Evolutionary conservation across 371 early-diverging fungal genomes (phyloP).

Genomic region (Nematocida homosporus): DNA sequence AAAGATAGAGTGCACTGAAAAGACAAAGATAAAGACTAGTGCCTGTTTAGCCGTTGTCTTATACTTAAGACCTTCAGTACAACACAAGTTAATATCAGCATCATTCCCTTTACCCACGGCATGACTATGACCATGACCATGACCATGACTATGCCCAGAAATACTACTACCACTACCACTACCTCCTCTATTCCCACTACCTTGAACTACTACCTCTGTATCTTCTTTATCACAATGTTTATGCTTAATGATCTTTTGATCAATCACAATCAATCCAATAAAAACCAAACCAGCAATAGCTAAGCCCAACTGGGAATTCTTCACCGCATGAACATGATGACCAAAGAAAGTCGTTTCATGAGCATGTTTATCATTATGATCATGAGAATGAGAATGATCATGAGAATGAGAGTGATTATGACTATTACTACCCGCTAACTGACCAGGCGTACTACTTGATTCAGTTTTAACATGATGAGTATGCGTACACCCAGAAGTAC

Average conservation of each 20-base stretch:
- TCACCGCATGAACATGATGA: neutral
- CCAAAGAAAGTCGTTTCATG: constrained; percentile 8
- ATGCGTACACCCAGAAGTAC: neutral
- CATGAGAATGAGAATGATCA: constrained; percentile 33
- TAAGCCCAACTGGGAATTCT: constrained; percentile 36
- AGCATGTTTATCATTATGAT: constrained; percentile 15
- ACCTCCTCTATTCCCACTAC: neutral
- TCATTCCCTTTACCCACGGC: neutral
- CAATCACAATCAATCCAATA: constrained; percentile 61
- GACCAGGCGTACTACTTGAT: too few relatives aligned
- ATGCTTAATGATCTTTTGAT: constrained; percentile 63
- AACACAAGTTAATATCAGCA: constrained; percentile 39
- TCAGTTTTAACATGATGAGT: neutral
- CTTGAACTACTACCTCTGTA: neutral
- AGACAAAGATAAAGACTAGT: constrained; percentile 52
- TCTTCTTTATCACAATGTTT: constrained; percentile 63
- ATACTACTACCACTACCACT: neutral
- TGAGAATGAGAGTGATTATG: constrained; percentile 6
- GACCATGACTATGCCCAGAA: neutral
- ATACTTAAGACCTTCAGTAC: constrained; percentile 48
- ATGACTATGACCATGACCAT: constrained; percentile 17
- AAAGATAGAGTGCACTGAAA: constrained; percentile 57
- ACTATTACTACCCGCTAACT: too few relatives aligned
- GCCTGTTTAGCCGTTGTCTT: constrained; percentile 53
- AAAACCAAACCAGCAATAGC: constrained; percentile 60